Percentiles rank a stretch among this genome's conserved stretches.
Conservation (phyloP, 1,284 basidiomycete genomes). For the Trichosporon sp. region DNA sequence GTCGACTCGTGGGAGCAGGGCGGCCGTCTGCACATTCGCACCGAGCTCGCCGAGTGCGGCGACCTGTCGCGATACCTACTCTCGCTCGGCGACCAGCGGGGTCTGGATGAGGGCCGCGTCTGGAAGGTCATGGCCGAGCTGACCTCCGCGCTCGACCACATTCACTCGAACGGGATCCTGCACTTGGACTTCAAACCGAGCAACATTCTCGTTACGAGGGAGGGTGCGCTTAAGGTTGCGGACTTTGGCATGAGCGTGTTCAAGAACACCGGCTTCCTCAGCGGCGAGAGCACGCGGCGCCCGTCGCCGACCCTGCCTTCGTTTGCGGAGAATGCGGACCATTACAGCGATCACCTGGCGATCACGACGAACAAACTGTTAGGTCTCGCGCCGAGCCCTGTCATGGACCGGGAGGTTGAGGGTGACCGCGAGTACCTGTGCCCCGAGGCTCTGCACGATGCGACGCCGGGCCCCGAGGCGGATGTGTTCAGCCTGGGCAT, state of each 20-base stretch:
- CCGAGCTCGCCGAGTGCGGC: constrained; percentile 88
- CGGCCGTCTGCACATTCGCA: constrained; percentile 82
- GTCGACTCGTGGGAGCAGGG: constrained; percentile 96
- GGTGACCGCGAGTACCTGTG: constrained; percentile 96
- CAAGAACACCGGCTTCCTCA: constrained; percentile 55
- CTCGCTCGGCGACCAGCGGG: constrained; percentile 79
- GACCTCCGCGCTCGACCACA: constrained; percentile 74
- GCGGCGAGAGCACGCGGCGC: constrained; percentile 7
- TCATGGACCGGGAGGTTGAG: constrained; percentile 64
- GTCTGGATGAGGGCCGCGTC: constrained; percentile 87
- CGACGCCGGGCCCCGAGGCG: constrained; percentile 81
- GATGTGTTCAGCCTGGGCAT: constrained; percentile 96
- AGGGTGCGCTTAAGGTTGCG: constrained; percentile 90
- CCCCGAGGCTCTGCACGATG: constrained; percentile 84
- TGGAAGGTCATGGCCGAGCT: constrained; percentile 95
- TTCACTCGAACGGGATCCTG: constrained; percentile 82
- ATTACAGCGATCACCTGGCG: background rate
- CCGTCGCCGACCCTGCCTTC: background rate
- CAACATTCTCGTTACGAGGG: constrained; percentile 86
- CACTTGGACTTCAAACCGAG: constrained; percentile 97
- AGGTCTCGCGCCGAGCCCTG: constrained; percentile 33
- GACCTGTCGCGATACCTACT: constrained; percentile 87
- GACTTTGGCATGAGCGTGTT: constrained; percentile 88
- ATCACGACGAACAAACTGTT: constrained; percentile 3
- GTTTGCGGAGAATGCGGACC: background rate